phyloP scores from a whole-genome alignment of 306 rosid genomes.

The Pyrus betulifolia region DNA sequence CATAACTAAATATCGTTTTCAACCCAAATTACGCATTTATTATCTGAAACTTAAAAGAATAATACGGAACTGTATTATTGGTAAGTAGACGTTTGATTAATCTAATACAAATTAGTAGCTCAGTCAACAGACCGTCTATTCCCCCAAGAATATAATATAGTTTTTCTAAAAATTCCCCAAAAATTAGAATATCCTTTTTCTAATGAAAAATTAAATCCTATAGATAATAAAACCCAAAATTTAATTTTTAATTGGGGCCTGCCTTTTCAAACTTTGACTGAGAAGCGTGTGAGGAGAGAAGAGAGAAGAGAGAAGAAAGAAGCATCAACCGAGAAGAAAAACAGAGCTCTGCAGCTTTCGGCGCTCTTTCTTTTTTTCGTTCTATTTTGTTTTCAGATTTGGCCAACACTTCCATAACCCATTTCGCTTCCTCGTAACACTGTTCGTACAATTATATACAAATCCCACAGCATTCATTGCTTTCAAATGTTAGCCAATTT shows the following conservation, averaged over 20 bases:
- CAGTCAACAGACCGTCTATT: slow-evolving; percentile 15
- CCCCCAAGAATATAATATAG: slow-evolving; percentile 7
- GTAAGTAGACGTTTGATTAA: too few species aligned
- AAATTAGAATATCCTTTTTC: not conserved
- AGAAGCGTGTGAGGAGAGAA: slow-evolving; percentile 23
- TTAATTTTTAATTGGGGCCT: slow-evolving; percentile 14
- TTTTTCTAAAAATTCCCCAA: not conserved
- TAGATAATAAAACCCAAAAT: not conserved
- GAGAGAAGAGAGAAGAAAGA: slow-evolving; percentile 20
- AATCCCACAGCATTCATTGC: not conserved
- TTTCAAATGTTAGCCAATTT: not conserved
- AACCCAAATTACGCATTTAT: too few species aligned
- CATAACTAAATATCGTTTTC: too few species aligned
- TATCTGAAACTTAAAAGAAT: too few species aligned
- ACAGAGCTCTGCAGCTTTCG: slow-evolving; percentile 59
- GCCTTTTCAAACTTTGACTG: slow-evolving; percentile 40
- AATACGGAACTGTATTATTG: too few species aligned
- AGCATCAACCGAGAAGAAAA: not conserved
- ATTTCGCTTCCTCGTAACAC: not conserved
- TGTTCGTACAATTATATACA: not conserved
- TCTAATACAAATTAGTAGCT: not conserved
- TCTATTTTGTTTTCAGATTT: slow-evolving; percentile 17
- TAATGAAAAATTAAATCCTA: not conserved
- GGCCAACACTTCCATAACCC: slow-evolving; percentile 15
- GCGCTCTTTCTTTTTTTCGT: slow-evolving; percentile 28